Evolutionary conservation across 139 green algal genomes (phyloP), one percentile per base, ranked within the genome.

Genomic region (Bryopsis sp.): DNA sequence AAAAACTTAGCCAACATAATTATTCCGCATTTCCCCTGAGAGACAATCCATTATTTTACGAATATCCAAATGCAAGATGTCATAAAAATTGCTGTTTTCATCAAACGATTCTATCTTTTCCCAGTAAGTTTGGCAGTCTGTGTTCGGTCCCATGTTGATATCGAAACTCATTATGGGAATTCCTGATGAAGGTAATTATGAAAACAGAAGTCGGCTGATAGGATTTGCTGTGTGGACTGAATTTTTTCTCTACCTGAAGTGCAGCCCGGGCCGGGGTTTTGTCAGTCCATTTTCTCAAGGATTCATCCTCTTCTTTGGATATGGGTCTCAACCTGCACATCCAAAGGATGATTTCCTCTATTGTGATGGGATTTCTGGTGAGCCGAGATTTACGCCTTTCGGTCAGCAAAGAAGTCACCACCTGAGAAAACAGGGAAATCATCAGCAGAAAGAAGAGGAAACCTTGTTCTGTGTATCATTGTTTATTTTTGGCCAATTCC

Each of bases 271-370:
- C 59, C 8, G 79, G 79, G 5, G 77, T 84, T 64, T 80, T 82
- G 63, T 83, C 81, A 28, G 72, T 78, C 79, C 82, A 91, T 33
- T 59, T 39, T 39, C 58, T 64, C 38, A 90, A 58, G 38, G 67
- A 54, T 48, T 80, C 77, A 43, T 84, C 74, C 32, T 77, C 59
- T 36, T 87, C 83, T 47, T 64, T 61, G 33, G 5, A 59, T 24
- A 26, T 48, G 5, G 28, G 34, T 15, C n/a, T 72, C n/a, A 86
- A 76, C 79, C 79, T 87, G 72, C 78, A 90, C 62, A 90, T 68
- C 84, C 81, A 83, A 69, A 88, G 76, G 39, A 85, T 61, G 4
- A 79, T 48, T 61, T 89, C 78, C 2, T 70, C 72, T 11, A 90
- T 75, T n/a, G 70, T 67, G 38, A 87, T 67, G 24, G 67, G 54